A percentile compares a stretch with the other conserved stretches of the same genome.
phyloP scores from a whole-genome alignment of 2,329 filamentous ascomycete genomes.

The Biscogniauxia sp. region DNA sequence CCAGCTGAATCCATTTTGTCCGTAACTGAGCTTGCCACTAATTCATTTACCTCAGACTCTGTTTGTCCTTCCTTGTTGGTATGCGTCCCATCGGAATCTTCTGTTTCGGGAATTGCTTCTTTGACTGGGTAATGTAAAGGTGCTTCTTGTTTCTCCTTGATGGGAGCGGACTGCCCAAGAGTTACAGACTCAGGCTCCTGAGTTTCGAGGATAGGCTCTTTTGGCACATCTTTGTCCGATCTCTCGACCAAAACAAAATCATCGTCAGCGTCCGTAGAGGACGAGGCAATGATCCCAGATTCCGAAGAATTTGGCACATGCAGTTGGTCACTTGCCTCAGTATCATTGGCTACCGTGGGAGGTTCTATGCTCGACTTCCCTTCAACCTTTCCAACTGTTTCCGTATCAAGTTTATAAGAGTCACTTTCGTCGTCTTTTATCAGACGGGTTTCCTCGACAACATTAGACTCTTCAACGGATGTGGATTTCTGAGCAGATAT shows the following conservation, averaged over 20 bases:
- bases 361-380: not conserved
- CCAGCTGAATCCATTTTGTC: not conserved
- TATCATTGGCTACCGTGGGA: not conserved
- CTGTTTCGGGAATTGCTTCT: not conserved
- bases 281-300: not conserved
- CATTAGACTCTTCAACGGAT: not conserved
- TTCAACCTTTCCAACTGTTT: not conserved
- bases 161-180: not conserved
- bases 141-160: too few species aligned
- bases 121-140: not conserved
- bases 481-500: not conserved
- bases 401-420: too few species aligned
- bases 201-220: slow-evolving; percentile 9
- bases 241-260: slow-evolving; percentile 13
- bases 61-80: not conserved
- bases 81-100: not conserved
- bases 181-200: not conserved
- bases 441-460: not conserved
- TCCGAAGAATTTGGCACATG: not conserved
- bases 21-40: not conserved
- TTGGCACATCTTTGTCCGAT: not conserved
- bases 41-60: slow-evolving; percentile 2
- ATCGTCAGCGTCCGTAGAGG: slow-evolving; percentile 2
- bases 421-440: not conserved
- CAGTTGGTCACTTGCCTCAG: not conserved